A percentile compares a stretch with the other conserved stretches of the same genome.
Evolutionary conservation across 345 rosid species (phyloP).

Genomic region (Hirschfeldia incana): DNA sequence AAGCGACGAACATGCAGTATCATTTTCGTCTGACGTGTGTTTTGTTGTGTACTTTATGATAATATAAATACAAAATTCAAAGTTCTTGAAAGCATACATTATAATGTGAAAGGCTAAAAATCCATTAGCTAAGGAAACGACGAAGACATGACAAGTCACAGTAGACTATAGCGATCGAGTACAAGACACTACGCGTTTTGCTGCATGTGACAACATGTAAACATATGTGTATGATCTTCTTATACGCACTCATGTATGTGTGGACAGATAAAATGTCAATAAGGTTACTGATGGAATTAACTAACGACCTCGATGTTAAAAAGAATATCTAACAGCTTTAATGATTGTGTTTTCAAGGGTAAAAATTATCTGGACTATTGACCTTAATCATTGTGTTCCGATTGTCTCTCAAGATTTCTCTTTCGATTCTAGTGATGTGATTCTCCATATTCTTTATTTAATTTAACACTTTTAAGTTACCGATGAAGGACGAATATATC

Average conservation of each 20-base stretch:
- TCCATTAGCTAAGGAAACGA: slow-evolving; percentile 21
- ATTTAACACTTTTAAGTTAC: background rate
- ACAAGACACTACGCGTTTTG: slow-evolving; percentile 31
- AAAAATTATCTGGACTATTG: slow-evolving; percentile 28
- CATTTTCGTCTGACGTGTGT: slow-evolving; percentile 12
- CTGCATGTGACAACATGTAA: slow-evolving; percentile 34
- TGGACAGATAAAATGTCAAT: slow-evolving; percentile 4
- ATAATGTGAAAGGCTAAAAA: slow-evolving; percentile 33
- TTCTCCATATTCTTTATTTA: slow-evolving; percentile 3
- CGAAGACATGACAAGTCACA: slow-evolving; percentile 30
- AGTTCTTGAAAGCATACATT: slow-evolving; percentile 20
- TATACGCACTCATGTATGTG: slow-evolving; percentile 30
- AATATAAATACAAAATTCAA: background rate
- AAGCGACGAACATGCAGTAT: background rate
- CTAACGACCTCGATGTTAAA: slow-evolving; percentile 42
- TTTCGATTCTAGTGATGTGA: background rate
- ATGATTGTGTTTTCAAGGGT: slow-evolving; percentile 40
- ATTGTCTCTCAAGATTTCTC: slow-evolving; percentile 11
- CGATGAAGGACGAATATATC: background rate
- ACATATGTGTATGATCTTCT: slow-evolving; percentile 1
- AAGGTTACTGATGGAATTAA: slow-evolving; percentile 35
- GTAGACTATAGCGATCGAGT: slow-evolving; percentile 19
- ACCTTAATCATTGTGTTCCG: slow-evolving; percentile 42
- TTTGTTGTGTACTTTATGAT: background rate
- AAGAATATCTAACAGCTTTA: slow-evolving; percentile 30